Evolutionary conservation across 306 rosid species (phyloP).

Genomic region (Corylus americana): DNA sequence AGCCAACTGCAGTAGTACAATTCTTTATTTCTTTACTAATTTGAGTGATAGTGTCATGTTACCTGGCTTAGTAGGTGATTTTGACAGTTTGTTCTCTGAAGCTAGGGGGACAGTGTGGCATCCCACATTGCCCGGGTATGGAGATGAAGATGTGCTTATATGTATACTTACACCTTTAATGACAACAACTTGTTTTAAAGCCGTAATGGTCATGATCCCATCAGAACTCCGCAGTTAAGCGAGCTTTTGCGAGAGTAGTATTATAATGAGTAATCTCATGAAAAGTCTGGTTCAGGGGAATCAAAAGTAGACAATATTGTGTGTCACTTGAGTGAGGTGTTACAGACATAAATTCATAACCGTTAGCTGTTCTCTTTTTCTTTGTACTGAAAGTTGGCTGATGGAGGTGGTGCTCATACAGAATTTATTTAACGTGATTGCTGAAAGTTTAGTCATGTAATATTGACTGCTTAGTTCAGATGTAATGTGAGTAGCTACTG

Average conservation of each 20-base stretch:
- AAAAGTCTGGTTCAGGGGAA: no score
- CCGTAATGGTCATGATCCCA: no score
- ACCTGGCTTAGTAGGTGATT: neutral
- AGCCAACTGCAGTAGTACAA: neutral
- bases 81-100: neutral
- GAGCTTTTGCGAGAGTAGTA: no score
- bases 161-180: no score
- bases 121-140: no score
- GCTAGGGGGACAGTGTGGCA: neutral
- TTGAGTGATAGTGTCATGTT: neutral
- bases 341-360: neutral
- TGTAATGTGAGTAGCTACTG: neutral
- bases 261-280: no score
- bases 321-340: no score
- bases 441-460: neutral
- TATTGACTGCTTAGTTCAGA: neutral
- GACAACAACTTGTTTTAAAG: no score
- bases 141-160: no score
- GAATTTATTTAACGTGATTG: neutral
- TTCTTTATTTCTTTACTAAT: neutral
- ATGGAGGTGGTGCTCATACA: neutral
- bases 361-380: neutral
- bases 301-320: no score
- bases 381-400: neutral
- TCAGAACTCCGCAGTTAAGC: no score